These are phyloP conservation scores for Fusarium sp. DNA, from an alignment of 2,329 filamentous ascomycete genomes.

Conservation along the genomic window DNA sequence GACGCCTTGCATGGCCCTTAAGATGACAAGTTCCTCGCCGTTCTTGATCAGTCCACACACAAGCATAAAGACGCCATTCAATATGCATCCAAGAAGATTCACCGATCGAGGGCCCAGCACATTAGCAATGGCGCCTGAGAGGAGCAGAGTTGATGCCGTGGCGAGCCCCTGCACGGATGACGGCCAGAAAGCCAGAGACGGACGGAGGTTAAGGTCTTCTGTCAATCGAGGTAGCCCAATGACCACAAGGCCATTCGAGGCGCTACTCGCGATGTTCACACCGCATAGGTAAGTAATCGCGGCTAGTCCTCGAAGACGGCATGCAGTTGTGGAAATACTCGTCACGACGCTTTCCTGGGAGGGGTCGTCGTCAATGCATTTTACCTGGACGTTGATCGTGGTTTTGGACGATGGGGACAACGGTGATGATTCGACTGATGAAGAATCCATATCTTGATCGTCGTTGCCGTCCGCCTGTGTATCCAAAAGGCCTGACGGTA, in stretches of 20 bases:
- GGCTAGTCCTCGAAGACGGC: too few species aligned
- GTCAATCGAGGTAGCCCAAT: slow-evolving; percentile 57
- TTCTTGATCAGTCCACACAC: slow-evolving; percentile 48
- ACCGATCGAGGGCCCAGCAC: slow-evolving; percentile 51
- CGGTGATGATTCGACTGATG: too few species aligned
- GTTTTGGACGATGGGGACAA: too few species aligned
- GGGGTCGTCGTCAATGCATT: too few species aligned
- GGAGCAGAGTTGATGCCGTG: slow-evolving; percentile 52
- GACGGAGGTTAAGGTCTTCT: slow-evolving; percentile 50
- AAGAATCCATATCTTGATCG: too few species aligned
- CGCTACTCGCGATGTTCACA: slow-evolving; percentile 38
- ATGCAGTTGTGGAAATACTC: too few species aligned
- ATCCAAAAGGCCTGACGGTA: too few species aligned
- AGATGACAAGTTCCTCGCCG: slow-evolving; percentile 51
- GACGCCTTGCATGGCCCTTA: slow-evolving; percentile 56
- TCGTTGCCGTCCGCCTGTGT: too few species aligned
- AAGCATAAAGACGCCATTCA: slow-evolving; percentile 48
- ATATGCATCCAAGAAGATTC: slow-evolving; percentile 51
- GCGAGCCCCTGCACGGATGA: slow-evolving; percentile 53
- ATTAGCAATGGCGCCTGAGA: slow-evolving; percentile 55
- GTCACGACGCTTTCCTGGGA: too few species aligned
- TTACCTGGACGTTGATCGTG: too few species aligned
- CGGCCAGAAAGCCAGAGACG: slow-evolving; percentile 54
- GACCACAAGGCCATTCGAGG: slow-evolving; percentile 49
- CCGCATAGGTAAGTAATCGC: slow-evolving; percentile 19